Evolutionary conservation across 257 asterid species (phyloP).

Genomic region (Solanum dulcamara): DNA sequence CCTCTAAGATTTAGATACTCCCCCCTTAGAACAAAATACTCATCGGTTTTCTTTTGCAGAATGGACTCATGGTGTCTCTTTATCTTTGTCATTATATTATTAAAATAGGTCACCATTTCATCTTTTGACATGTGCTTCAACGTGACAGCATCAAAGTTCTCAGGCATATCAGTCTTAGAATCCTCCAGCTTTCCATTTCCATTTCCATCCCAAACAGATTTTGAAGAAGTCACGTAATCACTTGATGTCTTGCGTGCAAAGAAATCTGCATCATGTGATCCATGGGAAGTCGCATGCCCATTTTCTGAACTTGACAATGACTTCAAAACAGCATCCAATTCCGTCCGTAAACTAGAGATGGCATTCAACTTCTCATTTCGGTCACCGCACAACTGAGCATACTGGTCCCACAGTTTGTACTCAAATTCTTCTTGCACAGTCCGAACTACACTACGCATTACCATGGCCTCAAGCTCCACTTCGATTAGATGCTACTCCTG

Average conservation of each 20-base stretch:
- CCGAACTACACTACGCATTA: conserved; percentile 29
- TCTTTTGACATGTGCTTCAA: conserved; percentile 49
- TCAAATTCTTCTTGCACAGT: conserved; percentile 36
- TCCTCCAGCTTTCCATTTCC: conserved; percentile 48
- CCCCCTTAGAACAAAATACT: conserved; percentile 47
- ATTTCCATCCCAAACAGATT: conserved; percentile 38
- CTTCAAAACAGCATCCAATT: conserved; percentile 51
- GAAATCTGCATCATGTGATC: conserved; percentile 48
- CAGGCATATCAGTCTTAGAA: conserved; percentile 36
- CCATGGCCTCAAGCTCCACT: conserved; percentile 43
- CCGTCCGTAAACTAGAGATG: conserved; percentile 38
- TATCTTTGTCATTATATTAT: conserved; percentile 41
- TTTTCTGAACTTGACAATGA: conserved; percentile 44
- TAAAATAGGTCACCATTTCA: conserved; percentile 48
- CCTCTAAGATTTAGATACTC: conserved; percentile 45
- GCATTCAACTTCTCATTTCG: conserved; percentile 54
- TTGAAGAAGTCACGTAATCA: conserved; percentile 22
- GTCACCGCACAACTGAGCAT: conserved; percentile 23
- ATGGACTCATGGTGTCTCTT: conserved; percentile 76
- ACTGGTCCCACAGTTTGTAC: conserved; percentile 32
- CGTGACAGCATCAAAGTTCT: conserved; percentile 43
- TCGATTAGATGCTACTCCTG: conserved; percentile 22
- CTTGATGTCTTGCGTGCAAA: conserved; percentile 31
- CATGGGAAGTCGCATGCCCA: conserved; percentile 37
- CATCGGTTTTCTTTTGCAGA: conserved; percentile 53